Conservation (phyloP, 805 yeast species). For the Nakazawaea populi region DNA sequence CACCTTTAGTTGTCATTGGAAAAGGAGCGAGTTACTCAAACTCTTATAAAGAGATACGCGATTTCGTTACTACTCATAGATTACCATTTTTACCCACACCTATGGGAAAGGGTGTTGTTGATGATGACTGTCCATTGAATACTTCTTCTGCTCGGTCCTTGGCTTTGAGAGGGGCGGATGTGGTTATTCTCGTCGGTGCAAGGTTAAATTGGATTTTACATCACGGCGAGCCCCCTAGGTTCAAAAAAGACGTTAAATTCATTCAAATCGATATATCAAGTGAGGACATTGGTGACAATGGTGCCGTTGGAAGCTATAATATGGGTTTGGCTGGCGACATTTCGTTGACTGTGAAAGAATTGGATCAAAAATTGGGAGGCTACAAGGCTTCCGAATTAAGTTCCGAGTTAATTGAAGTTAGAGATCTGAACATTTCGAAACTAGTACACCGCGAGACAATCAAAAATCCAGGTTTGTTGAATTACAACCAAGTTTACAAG, state of each 20-base stretch:
- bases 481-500: conserved; percentile 51
- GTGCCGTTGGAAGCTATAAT: conserved; percentile 26
- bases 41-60: conserved; percentile 32
- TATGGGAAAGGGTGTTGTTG: conserved; percentile 70
- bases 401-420: conserved; percentile 19
- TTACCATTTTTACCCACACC: conserved; percentile 68
- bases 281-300: conserved; percentile 44
- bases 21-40: conserved; percentile 52
- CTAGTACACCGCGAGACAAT: conserved; percentile 28
- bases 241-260: conserved; percentile 36
- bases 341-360: conserved; percentile 30
- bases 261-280: conserved; percentile 52
- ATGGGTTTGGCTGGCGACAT: conserved; percentile 56
- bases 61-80: conserved; percentile 34
- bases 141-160: conserved; percentile 59
- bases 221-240: conserved; percentile 55
- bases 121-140: conserved; percentile 42
- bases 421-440: conserved; percentile 23
- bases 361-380: conserved; percentile 20
- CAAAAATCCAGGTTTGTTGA: conserved; percentile 22
- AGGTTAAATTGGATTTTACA: conserved; percentile 72
- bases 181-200: conserved; percentile 57
- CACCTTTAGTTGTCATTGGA: conserved; percentile 56
- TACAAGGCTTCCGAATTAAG: conserved; percentile 29
- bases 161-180: conserved; percentile 53